Evolutionary conservation across 1,284 basidiomycete species (phyloP), one percentile per base, ranked within the genome.

Genomic region (Coniophora puteana): DNA sequence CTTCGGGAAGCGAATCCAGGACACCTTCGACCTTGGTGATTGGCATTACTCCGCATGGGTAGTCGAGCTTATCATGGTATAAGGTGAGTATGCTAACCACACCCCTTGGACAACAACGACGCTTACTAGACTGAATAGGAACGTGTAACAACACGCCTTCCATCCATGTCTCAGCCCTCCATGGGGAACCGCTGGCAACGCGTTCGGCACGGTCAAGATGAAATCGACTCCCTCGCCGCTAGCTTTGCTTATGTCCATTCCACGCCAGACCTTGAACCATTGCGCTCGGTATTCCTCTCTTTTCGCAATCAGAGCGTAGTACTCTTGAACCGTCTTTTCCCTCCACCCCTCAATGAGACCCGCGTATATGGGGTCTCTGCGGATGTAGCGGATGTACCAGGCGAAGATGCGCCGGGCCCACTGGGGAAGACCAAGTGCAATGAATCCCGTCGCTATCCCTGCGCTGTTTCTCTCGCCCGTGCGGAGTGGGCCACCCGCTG

Each of bases 161-260:
- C 65, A 55, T 8, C 63, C 61, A 14, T 54, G 49, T 36, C 57
- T 58, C 29, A 63, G 65, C 16, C 60, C 57, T 1, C 59, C 57
- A 46, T 69, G 61, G 27, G 65, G 60, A 7, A 74, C 58, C 1
- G 74, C 75, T 1, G 75, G 76, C 3, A 70, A 58, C 16, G 72
- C 68, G 51, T 76, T 72, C 8, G 72, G 70, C 11, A 72, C 74
- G 5, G 70, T 72, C 36, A 82, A 53, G 17, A 82, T 57, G 38
- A 74, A 73, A 58, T 82, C 78, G 20, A 79, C 58, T 4, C 59
- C 58, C 22, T 69, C 52, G 6, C 7, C 29, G n/a, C n/a, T n/a
- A n/a, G n/a, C n/a, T n/a, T n/a, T n/a, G n/a, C n/a, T n/a, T 10
- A 27, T 27, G 14, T 27, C 26, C 10, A 14, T 27, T 22, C 65